Conservation (phyloP, 768 basidiomycete genomes). For the Termitomyces sp. region DNA sequence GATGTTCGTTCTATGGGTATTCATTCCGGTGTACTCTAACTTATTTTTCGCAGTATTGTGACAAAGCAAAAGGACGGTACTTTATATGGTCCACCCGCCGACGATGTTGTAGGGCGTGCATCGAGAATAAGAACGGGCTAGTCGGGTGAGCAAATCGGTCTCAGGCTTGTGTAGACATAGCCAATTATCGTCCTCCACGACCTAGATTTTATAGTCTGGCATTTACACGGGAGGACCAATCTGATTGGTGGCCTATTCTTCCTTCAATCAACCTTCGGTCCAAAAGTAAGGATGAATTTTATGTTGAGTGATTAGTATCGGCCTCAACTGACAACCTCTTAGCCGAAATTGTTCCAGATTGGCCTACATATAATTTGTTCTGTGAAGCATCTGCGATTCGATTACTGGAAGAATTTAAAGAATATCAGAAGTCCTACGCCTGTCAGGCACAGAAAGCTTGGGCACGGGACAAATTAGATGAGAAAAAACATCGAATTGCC, state of each 20-base stretch:
- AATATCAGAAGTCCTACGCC: not conserved
- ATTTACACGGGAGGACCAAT: too few relatives aligned
- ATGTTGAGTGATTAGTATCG: not conserved
- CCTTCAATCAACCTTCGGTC: not conserved
- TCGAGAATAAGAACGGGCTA: not conserved
- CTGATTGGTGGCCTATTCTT: too few relatives aligned
- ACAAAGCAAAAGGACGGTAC: not conserved
- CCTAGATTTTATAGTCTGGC: too few relatives aligned
- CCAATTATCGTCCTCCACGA: not conserved
- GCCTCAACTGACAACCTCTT: not conserved
- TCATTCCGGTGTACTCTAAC: not conserved
- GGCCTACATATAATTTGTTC: not conserved
- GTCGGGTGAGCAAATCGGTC: not conserved
- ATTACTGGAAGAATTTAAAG: not conserved
- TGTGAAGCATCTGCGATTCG: not conserved
- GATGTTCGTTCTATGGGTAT: not conserved
- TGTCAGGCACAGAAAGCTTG: not conserved
- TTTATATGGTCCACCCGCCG: conserved; percentile 9
- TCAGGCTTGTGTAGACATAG: not conserved
- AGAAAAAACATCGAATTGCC: not conserved
- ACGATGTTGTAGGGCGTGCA: conserved; percentile 8
- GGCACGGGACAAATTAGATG: not conserved
- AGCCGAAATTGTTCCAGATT: not conserved
- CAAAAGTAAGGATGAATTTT: not conserved
- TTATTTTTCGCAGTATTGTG: conserved; percentile 1